phyloP scores from a whole-genome alignment of 1,284 basidiomycete genomes.

The Pascua sp. region DNA sequence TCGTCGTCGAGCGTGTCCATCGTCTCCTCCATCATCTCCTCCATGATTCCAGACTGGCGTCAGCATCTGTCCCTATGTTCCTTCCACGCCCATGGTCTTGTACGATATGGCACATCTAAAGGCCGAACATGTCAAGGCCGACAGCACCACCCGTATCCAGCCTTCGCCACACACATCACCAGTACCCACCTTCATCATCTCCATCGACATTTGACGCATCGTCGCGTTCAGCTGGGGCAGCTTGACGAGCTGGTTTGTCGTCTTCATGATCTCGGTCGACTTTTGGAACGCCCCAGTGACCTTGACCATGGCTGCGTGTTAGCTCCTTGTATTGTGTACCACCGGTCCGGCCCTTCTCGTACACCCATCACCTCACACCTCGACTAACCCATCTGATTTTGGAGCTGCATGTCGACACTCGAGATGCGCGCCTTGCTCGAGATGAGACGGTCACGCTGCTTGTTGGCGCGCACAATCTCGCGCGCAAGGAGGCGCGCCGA shows the following conservation, averaged over 20 bases:
- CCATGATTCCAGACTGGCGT: slow-evolving; percentile 79
- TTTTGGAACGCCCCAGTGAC: slow-evolving; percentile 95
- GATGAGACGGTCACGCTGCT: slow-evolving; percentile 88
- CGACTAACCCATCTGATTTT: slow-evolving; percentile 83
- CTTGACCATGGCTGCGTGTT: slow-evolving; percentile 79
- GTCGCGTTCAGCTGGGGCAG: slow-evolving; percentile 86
- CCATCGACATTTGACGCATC: slow-evolving; percentile 98
- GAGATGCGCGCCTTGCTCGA: slow-evolving; percentile 90
- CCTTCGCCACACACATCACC: not conserved
- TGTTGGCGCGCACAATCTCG: slow-evolving; percentile 91
- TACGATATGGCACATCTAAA: no score
- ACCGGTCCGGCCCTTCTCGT: not conserved
- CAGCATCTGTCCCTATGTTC: not conserved
- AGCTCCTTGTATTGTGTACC: not conserved
- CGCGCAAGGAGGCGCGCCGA: slow-evolving; percentile 85
- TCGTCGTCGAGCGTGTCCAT: slow-evolving; percentile 78
- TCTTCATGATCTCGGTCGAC: slow-evolving; percentile 98
- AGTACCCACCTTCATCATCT: slow-evolving; percentile 88
- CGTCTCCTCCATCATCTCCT: slow-evolving; percentile 87
- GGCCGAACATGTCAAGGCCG: no score
- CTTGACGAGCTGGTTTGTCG: slow-evolving; percentile 86
- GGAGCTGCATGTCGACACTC: slow-evolving; percentile 84
- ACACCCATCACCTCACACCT: not conserved
- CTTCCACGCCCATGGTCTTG: no score
- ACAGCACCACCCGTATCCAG: no score